Base-by-base conservation (phyloP, 306 rosid genomes). In the Cucurbita maxima region DNA sequence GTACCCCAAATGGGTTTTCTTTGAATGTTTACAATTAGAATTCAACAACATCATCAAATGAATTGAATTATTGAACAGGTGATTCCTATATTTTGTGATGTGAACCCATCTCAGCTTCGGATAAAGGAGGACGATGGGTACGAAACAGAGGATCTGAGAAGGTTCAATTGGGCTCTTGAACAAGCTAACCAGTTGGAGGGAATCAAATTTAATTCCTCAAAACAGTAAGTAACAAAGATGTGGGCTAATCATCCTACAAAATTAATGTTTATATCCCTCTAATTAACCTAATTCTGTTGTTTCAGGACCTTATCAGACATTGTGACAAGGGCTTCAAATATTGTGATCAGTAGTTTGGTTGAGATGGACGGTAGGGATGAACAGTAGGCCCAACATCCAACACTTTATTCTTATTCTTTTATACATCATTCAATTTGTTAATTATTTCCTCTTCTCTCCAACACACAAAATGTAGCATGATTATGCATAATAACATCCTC, bases 31-130 rank as follows among this genome's bases (percentile, higher is more conserved):
- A 5, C 0, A 44, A 4, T 9, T 45, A 9, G 1, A 5, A 10
- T 54, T 18, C 19, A 0, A 11, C 2, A 54, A 40, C 7, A 4
- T 18, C 12, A 18, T 8, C 4, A 54, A 54, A 54, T 25, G 5
- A 2, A 30, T 51, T 51, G 6, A 0, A 50, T 50, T 4, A 0
- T 50, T 51, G 12, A 22, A 67, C 58, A 69, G 73, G 58, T 69
- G 5, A 87, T 94, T 37, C 99, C 99, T 1, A 89, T 94, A 16
- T 94, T 89, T 51, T 94, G 92, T 30, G 96, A 94, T 70, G 74
- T 94, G 0, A 87, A 89, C 72, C 95, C 99, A 1, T 91, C 96
- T 47, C 87, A 94, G 58, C 80, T 94, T 54, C 73, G 55, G 0
- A 78, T 94, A 13, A 37, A 48, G 0, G 80, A 78, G 19, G 44